Conservation (phyloP, 805 yeast species). For the Ogataea neopini region DNA sequence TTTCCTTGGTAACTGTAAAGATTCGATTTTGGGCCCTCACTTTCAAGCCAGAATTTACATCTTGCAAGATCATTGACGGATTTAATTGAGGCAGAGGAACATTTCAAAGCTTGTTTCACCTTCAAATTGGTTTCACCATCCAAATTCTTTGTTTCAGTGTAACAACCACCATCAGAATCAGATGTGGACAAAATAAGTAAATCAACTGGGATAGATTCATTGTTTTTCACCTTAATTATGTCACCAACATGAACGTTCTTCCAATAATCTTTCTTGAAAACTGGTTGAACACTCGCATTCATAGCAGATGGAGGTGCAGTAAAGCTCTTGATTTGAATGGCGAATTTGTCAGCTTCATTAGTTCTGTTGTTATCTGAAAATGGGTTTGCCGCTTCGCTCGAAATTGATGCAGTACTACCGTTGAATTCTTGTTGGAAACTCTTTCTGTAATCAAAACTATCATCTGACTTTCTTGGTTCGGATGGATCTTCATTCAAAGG, state of each 20-base stretch:
- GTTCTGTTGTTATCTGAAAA: constrained; percentile 23
- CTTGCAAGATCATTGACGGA: constrained; percentile 49
- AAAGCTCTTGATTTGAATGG: constrained; percentile 29
- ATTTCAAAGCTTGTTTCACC: constrained; percentile 71
- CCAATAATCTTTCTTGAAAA: constrained; percentile 55
- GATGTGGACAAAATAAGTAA: constrained; percentile 65
- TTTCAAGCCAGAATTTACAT: constrained; percentile 66
- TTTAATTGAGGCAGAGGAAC: constrained; percentile 41
- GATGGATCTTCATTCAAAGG: constrained; percentile 27
- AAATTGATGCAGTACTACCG: constrained; percentile 19
- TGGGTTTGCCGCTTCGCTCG: constrained; percentile 26
- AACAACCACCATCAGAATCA: constrained; percentile 66
- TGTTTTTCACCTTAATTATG: constrained; percentile 61
- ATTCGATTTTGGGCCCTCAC: constrained; percentile 83
- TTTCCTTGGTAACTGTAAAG: constrained; percentile 77
- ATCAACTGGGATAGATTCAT: constrained; percentile 81
- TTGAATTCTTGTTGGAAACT: constrained; percentile 26
- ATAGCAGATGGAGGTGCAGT: constrained; percentile 28
- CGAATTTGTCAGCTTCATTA: constrained; percentile 9
- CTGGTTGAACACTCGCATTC: constrained; percentile 20
- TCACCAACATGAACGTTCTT: constrained; percentile 77
- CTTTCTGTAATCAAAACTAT: constrained; percentile 36
- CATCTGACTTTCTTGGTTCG: constrained; percentile 32
- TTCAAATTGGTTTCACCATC: constrained; percentile 83
- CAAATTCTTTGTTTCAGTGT: constrained; percentile 76